phyloP scores from a whole-genome alignment of 1,284 basidiomycete genomes.

The Trichosporon inkin region DNA sequence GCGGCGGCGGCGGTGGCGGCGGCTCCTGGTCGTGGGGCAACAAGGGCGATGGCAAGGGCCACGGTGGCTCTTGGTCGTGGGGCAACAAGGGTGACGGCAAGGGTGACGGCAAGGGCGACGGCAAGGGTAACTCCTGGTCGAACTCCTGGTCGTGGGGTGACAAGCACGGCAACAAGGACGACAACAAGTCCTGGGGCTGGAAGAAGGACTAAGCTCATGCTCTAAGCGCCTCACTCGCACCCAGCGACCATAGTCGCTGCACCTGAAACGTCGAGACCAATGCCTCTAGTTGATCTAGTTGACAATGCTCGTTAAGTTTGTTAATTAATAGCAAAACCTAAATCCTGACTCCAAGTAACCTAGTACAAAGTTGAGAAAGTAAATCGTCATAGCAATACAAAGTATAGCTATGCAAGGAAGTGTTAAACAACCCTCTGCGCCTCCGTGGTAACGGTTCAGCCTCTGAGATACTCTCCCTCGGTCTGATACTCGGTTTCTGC shows the following conservation, averaged over 20 bases:
- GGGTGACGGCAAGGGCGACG: neutral
- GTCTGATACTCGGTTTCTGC: no score
- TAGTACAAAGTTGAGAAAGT: constrained; percentile 6
- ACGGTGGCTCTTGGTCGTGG: constrained; percentile 1
- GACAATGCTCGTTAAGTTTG: neutral
- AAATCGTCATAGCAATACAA: constrained; percentile 4
- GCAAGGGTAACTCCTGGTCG: neutral
- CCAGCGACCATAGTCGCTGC: neutral
- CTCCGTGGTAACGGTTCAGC: no score
- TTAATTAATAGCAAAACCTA: neutral
- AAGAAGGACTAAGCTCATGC: neutral
- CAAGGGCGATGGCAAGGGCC: constrained; percentile 1
- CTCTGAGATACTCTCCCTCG: no score
- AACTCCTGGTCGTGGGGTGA: constrained; percentile 6
- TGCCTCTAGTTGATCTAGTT: constrained; percentile 6
- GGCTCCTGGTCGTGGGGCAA: neutral
- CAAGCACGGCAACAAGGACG: constrained; percentile 2
- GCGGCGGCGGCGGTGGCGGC: neutral
- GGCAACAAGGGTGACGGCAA: constrained; percentile 3
- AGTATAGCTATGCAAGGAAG: constrained; percentile 2
- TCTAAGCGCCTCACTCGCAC: neutral
- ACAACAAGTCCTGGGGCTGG: neutral
- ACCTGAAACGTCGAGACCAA: neutral
- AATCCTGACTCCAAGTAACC: neutral
- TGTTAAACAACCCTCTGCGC: neutral